Evolutionary conservation across 495 filamentous ascomycete genomes (phyloP).

Genomic region (Xylaria flabelliformis): DNA sequence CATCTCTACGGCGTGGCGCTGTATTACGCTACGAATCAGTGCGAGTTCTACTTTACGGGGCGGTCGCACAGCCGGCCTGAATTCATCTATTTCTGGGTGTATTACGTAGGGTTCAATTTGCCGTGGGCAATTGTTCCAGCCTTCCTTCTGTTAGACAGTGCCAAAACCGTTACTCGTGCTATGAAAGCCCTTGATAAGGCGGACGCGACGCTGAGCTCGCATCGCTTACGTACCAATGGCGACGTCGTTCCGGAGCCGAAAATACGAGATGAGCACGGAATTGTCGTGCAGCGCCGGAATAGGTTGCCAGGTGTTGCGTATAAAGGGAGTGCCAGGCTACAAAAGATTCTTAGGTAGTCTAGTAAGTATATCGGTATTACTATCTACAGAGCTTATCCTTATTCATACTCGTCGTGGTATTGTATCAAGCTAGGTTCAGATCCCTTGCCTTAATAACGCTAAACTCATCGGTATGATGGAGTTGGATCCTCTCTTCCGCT

Average conservation of each 20-base stretch:
- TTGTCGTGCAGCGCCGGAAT: background rate
- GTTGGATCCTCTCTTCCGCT: background rate
- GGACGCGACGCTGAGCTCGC: slow-evolving; percentile 34
- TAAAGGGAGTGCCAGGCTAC: background rate
- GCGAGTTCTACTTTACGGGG: slow-evolving; percentile 65
- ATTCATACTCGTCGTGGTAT: background rate
- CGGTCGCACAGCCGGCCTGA: slow-evolving; percentile 76
- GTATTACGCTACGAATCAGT: slow-evolving; percentile 83
- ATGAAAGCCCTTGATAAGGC: slow-evolving; percentile 51
- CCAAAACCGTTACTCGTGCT: slow-evolving; percentile 54
- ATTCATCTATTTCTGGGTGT: slow-evolving; percentile 83
- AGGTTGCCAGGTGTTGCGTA: background rate
- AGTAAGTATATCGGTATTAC: background rate
- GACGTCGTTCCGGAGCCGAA: slow-evolving; percentile 26
- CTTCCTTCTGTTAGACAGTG: slow-evolving; percentile 60
- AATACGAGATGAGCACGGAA: slow-evolving; percentile 32
- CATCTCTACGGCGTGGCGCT: slow-evolving; percentile 87
- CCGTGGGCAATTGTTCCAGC: slow-evolving; percentile 83
- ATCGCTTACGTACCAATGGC: slow-evolving; percentile 28
- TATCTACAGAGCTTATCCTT: background rate
- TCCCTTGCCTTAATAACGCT: background rate
- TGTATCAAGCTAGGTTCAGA: background rate
- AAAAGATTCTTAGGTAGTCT: background rate
- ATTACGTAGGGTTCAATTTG: slow-evolving; percentile 84
- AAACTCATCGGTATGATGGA: background rate